These are phyloP conservation scores for Claviceps sp. DNA, from an alignment of 2,329 filamentous ascomycete species.

Conservation along the genomic window DNA sequence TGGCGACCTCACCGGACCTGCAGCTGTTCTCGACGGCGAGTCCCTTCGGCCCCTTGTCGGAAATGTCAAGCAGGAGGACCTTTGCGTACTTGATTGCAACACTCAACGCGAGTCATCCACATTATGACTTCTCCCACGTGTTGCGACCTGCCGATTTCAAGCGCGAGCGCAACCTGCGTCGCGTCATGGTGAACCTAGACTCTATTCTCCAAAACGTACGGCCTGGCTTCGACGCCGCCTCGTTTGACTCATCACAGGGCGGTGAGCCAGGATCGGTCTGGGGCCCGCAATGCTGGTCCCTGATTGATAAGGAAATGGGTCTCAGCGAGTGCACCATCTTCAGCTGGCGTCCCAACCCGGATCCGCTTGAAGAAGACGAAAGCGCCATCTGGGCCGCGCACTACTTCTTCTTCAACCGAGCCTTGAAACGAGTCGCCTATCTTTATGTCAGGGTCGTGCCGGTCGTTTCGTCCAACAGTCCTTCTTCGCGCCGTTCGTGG, in stretches of 20 bases:
- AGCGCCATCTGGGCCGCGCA: conserved; percentile 90
- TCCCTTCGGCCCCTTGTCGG: conserved; percentile 81
- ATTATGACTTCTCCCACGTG: conserved; percentile 95
- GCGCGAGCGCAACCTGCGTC: conserved; percentile 64
- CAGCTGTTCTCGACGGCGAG: conserved; percentile 63
- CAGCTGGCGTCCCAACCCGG: conserved; percentile 76
- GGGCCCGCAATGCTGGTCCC: conserved; percentile 82
- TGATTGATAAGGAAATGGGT: conserved; percentile 90
- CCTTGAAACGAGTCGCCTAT: conserved; percentile 84
- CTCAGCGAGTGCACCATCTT: conserved; percentile 82
- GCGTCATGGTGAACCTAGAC: conserved; percentile 78
- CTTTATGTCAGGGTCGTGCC: conserved; percentile 83
- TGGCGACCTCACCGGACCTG: conserved; percentile 47
- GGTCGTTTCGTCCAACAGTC: conserved; percentile 53
- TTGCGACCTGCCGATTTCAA: conserved; percentile 82
- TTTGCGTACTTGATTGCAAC: conserved; percentile 96
- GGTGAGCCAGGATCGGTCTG: conserved; percentile 50
- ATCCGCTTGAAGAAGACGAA: conserved; percentile 85
- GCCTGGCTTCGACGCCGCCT: conserved; percentile 40
- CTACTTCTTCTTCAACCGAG: conserved; percentile 96
- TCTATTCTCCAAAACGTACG: conserved; percentile 78
- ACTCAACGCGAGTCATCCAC: conserved; percentile 75
- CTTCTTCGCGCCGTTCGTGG: conserved; percentile 24
- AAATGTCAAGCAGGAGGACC: conserved; percentile 76
- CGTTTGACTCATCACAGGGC: conserved; percentile 26